Evolutionary conservation across 148 eudicot genomes (phyloP).

Genomic region (Tetragonia tetragonoides): DNA sequence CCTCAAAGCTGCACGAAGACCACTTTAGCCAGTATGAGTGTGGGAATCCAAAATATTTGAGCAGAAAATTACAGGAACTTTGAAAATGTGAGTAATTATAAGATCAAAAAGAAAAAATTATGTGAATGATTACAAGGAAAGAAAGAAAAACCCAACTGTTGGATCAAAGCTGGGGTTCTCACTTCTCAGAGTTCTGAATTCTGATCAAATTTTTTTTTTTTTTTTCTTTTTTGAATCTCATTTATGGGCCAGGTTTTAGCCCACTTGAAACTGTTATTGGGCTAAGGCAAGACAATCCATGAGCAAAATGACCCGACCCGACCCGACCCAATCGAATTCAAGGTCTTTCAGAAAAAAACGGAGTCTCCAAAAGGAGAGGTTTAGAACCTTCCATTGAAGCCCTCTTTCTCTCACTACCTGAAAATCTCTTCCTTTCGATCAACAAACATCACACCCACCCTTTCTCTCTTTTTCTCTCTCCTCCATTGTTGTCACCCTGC

Average conservation of each 20-base stretch:
- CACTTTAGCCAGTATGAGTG: no score
- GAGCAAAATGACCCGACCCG: conserved; percentile 5
- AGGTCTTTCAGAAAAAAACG: background rate
- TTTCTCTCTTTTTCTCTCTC: background rate
- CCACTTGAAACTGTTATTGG: no score
- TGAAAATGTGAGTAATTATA: background rate
- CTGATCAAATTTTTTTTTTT: no score
- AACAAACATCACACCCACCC: background rate
- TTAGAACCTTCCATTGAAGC: conserved; percentile 7
- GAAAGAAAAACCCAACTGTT: no score
- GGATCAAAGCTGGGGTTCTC: no score
- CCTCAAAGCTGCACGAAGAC: no score
- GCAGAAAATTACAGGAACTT: background rate
- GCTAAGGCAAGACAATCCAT: no score
- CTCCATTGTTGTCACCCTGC: background rate
- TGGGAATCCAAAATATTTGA: no score
- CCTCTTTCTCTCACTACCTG: background rate
- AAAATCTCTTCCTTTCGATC: background rate
- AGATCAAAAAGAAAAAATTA: background rate
- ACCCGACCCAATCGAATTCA: background rate
- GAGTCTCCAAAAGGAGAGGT: background rate
- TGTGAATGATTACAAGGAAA: background rate
- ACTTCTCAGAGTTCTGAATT: no score
- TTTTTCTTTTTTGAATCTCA: no score
- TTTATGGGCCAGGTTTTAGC: no score